phyloP scores from a whole-genome alignment of 176 grass and related monocot genomes.

The Triticum urartu region DNA sequence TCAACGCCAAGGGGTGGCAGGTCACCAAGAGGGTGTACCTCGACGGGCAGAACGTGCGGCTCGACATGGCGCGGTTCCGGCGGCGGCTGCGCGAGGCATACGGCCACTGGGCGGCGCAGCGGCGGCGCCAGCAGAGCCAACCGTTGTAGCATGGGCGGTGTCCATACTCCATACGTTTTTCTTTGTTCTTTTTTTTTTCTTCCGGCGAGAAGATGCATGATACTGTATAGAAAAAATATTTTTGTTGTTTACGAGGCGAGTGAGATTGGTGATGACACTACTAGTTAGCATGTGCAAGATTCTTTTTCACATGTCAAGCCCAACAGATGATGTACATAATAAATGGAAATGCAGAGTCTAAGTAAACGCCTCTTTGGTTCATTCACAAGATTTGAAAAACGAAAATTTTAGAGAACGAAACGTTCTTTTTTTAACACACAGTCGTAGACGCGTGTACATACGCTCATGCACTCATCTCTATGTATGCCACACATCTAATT shows the following conservation, averaged over 20 bases:
- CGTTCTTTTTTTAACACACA: no score
- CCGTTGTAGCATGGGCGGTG: background rate
- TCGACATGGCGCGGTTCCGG: slow-evolving; percentile 61
- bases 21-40: slow-evolving; percentile 78
- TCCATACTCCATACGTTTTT: background rate
- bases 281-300: background rate
- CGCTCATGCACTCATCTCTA: no score
- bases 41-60: slow-evolving; percentile 63
- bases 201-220: background rate
- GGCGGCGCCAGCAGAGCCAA: background rate
- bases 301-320: background rate
- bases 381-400: no score
- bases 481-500: no score
- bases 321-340: background rate
- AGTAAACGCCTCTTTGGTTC: background rate
- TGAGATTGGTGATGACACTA: background rate
- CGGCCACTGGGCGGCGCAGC: slow-evolving; percentile 41
- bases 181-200: background rate
- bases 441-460: no score
- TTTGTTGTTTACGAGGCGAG: background rate
- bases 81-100: slow-evolving; percentile 44
- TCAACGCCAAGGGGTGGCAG: slow-evolving; percentile 71
- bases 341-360: background rate
- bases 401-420: no score
- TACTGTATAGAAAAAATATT: slow-evolving; percentile 19